These are phyloP conservation scores for Xylariaceae sp. DNA, from an alignment of 2,329 filamentous ascomycete genomes.

Conservation along the genomic window DNA sequence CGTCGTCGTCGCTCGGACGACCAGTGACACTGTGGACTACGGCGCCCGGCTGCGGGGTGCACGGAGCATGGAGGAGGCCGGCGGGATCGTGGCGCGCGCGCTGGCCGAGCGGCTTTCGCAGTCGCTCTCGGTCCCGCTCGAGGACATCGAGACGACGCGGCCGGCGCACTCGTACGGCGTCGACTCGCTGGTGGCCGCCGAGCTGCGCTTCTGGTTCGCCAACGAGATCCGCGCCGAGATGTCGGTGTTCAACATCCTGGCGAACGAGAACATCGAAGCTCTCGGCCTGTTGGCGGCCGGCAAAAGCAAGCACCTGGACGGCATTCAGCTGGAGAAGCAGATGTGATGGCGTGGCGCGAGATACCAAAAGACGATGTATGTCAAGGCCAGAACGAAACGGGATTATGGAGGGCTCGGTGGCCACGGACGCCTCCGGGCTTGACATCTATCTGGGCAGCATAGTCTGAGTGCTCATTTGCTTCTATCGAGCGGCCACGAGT, in stretches of 20 bases:
- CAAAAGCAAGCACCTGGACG: slow-evolving; percentile 3
- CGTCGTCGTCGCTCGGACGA: too few species aligned
- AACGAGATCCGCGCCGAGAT: slow-evolving; percentile 7
- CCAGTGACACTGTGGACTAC: neutral
- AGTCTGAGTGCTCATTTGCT: too few species aligned
- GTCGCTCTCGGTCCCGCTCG: slow-evolving; percentile 4
- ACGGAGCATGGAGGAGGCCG: slow-evolving; percentile 1
- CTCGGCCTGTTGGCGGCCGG: neutral
- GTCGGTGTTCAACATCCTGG: slow-evolving; percentile 7
- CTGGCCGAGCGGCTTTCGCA: slow-evolving; percentile 4
- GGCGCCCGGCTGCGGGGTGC: slow-evolving; percentile 3
- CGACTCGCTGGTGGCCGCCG: slow-evolving; percentile 8
- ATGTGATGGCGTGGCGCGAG: too few species aligned
- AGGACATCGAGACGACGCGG: slow-evolving; percentile 5
- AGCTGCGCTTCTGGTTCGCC: slow-evolving; percentile 8
- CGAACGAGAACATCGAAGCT: slow-evolving; percentile 2
- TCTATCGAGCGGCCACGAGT: too few species aligned
- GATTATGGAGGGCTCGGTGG: too few species aligned
- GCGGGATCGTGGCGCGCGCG: slow-evolving; percentile 2
- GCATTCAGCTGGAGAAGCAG: too few species aligned
- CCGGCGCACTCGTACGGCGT: slow-evolving; percentile 6
- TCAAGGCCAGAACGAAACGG: too few species aligned
- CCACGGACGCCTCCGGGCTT: too few species aligned
- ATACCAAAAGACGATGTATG: too few species aligned
- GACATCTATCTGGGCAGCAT: too few species aligned